Base-by-base conservation (phyloP, 116 monocot genomes). In the Phalaenopsis hybrid region DNA sequence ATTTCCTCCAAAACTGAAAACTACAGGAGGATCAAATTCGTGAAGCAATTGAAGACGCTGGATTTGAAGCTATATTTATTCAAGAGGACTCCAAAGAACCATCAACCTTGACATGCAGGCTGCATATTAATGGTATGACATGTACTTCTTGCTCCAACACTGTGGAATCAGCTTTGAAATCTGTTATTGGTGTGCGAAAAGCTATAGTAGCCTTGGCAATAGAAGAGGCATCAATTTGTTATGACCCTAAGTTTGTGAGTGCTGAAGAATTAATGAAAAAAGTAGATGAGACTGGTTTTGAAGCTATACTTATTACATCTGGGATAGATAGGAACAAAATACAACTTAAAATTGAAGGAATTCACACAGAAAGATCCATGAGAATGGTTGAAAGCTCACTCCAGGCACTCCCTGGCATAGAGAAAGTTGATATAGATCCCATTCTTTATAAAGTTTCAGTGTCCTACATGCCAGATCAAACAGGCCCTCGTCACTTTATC, bases 91-190 rank as follows among this genome's bases (percentile, higher is more conserved):
- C 85, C 13, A 83, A 85, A 81, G 86, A 93, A 83, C 83, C 67
- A 45, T 82, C 88, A 17, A 81, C 63, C 67, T 75, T 92, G 33
- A 67, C 79, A 81, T 96, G 96, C 68, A 88, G 94, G 79, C 31
- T 96, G 52, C 88, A 76, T 9, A 91, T 96, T 48, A 92, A 88
- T 83, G 96, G 94, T 69, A 96, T 96, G 96, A 88, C 96, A 57
- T 94, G 96, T 74, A 91, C 91, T 61, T 88, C 92, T 81, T 96
- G 96, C 82, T 88, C 94, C 33, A 81, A 41, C 17, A 85, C 92
- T n/a, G 78, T 92, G 48, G 96, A 94, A 86, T 94, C 91, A 86
- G 85, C 87, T 83, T 61, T 96, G 82, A 82, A 84, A 85, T 84
- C 61, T 55, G 81, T 94, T 81, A 81, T 61, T 77, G 96, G 96